Conservation (phyloP, 148 eudicot genomes). For the Suaeda aralocaspica region DNA sequence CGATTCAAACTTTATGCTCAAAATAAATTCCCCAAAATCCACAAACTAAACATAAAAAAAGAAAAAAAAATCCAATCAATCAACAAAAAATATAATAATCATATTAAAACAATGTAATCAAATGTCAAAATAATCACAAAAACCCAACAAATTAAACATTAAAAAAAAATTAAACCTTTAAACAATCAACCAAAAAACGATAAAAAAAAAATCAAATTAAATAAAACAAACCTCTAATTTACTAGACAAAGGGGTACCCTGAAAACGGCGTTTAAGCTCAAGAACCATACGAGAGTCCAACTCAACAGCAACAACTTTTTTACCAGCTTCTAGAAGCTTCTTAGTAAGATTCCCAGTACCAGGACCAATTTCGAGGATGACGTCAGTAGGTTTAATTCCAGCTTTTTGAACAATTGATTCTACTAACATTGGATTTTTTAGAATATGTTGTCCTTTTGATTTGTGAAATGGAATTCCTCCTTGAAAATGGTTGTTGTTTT, state of each 20-base stretch:
- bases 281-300: conserved; percentile 81
- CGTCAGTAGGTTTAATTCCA: conserved; percentile 65
- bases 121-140: too few relatives aligned
- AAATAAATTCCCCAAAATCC: too few relatives aligned
- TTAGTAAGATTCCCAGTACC: conserved; percentile 87
- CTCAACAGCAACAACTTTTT: conserved; percentile 72
- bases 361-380: conserved; percentile 82
- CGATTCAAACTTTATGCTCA: too few relatives aligned
- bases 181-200: too few relatives aligned
- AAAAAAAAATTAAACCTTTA: too few relatives aligned
- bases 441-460: conserved; percentile 84
- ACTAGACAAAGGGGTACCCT: conserved; percentile 54
- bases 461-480: conserved; percentile 92
- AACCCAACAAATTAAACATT: too few relatives aligned
- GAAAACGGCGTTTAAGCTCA: conserved; percentile 76
- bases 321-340: conserved; percentile 79
- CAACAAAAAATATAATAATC: too few relatives aligned
- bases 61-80: too few relatives aligned
- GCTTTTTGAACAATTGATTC: conserved; percentile 67
- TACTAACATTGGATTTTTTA: conserved; percentile 68
- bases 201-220: too few relatives aligned
- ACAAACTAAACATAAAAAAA: too few relatives aligned
- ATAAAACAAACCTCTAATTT: conserved; percentile 21
- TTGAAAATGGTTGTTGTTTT: conserved; percentile 42
- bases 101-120: too few relatives aligned